Conservation (phyloP, 306 rosid genomes). For the Rubus parviflorus region DNA sequence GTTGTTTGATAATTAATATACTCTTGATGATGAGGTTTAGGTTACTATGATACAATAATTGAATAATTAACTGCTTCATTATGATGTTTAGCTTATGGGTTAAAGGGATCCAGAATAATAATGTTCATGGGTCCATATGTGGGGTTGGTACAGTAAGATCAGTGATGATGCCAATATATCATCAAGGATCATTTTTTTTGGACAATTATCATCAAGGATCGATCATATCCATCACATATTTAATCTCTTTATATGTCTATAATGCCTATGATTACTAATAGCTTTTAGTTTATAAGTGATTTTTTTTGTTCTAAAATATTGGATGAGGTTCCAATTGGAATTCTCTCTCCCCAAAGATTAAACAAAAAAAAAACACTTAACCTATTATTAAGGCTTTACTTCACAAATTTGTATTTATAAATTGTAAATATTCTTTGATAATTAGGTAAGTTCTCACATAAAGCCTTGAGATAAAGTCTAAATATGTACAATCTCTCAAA, state of each 20-base stretch:
- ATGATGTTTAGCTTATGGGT: constrained; percentile 31
- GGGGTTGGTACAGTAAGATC: constrained; percentile 34
- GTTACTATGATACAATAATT: constrained; percentile 40
- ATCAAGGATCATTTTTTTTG: constrained; percentile 26
- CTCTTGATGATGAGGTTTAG: constrained; percentile 23
- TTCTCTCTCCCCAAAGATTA: not conserved
- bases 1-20: not conserved
- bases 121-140: constrained; percentile 27
- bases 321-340: not conserved
- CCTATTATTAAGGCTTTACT: not conserved
- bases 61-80: constrained; percentile 28
- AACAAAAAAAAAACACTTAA: too few relatives aligned
- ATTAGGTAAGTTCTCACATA: not conserved
- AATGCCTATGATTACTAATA: not conserved
- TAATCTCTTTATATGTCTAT: not conserved
- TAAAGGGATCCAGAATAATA: constrained; percentile 50
- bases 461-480: too few relatives aligned
- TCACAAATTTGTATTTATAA: too few relatives aligned
- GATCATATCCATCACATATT: constrained; percentile 10
- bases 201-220: not conserved
- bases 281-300: not conserved
- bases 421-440: too few relatives aligned
- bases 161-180: constrained; percentile 24
- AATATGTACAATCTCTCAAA: too few relatives aligned
- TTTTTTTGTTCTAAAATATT: not conserved